phyloP scores from a whole-genome alignment of 192 early-diverging fungal species.

The Tieghemiomyces parasiticus region DNA sequence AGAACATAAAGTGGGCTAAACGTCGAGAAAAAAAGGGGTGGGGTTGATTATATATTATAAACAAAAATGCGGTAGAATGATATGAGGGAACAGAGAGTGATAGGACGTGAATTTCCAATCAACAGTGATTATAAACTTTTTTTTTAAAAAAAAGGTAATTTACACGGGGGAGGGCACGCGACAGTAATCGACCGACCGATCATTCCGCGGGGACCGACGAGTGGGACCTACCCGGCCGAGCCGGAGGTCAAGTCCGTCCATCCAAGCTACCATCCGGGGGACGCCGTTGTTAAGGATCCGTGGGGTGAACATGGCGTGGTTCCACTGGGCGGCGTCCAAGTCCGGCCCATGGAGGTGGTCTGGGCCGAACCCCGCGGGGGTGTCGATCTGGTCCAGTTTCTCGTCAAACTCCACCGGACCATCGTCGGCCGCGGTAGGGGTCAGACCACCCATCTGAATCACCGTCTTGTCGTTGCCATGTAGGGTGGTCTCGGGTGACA shows the following conservation, averaged over 20 bases:
- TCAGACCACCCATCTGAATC: neutral
- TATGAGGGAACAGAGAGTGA: too few relatives aligned
- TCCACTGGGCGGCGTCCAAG: neutral
- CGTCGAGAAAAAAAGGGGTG: too few relatives aligned
- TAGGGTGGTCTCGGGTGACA: neutral
- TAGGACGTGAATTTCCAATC: too few relatives aligned
- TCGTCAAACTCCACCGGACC: neutral
- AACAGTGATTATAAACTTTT: too few relatives aligned
- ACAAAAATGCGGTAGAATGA: too few relatives aligned
- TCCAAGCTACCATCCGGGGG: constrained; percentile 4
- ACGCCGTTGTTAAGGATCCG: constrained; percentile 10
- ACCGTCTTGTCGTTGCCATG: neutral
- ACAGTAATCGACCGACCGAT: neutral
- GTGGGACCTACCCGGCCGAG: too few relatives aligned
- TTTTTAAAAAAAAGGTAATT: too few relatives aligned
- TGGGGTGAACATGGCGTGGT: constrained; percentile 1
- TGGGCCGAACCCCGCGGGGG: too few relatives aligned
- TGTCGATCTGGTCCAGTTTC: neutral
- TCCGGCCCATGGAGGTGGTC: too few relatives aligned
- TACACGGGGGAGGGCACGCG: neutral
- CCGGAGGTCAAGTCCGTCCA: constrained; percentile 9
- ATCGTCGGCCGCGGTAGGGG: neutral
- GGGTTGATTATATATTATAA: too few relatives aligned
- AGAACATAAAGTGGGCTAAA: too few relatives aligned
- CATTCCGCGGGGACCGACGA: too few relatives aligned